Conservation (phyloP, 495 filamentous ascomycete genomes). For the Penicillium chermesinum region DNA sequence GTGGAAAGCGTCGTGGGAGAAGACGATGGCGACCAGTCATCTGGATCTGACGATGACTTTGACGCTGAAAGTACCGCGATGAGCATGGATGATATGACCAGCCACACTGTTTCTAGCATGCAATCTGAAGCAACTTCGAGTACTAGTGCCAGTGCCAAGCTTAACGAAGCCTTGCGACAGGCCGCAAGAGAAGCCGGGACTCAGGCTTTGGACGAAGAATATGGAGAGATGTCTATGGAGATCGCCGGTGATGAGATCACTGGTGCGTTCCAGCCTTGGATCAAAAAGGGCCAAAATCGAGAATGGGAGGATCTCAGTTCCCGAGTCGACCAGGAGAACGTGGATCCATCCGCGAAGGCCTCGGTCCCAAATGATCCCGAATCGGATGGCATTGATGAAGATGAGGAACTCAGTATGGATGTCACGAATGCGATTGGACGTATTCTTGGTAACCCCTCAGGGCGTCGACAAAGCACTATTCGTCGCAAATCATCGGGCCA, state of each 20-base stretch:
- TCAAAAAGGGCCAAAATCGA: conserved; percentile 47
- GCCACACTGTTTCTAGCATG: conserved; percentile 53
- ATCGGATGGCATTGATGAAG: conserved; percentile 30
- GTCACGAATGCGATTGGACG: conserved; percentile 78
- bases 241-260: conserved; percentile 80
- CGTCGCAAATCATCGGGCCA: conserved; percentile 37
- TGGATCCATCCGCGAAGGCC: conserved; percentile 46
- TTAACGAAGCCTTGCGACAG: conserved; percentile 72
- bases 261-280: conserved; percentile 65
- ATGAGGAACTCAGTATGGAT: conserved; percentile 79
- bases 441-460: conserved; percentile 55
- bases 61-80: conserved; percentile 70
- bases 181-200: conserved; percentile 71
- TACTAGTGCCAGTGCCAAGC: conserved; percentile 57
- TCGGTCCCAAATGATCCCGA: not conserved
- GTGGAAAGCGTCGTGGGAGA: conserved; percentile 45
- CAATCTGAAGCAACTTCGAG: conserved; percentile 52
- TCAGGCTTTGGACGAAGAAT: conserved; percentile 52
- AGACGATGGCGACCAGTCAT: conserved; percentile 46
- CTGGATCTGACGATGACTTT: conserved; percentile 50
- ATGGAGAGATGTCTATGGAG: conserved; percentile 61
- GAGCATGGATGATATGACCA: conserved; percentile 69
- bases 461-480: conserved; percentile 26
- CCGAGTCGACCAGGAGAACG: conserved; percentile 57
- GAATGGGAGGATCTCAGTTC: conserved; percentile 46